phyloP scores from a whole-genome alignment of 2,329 filamentous ascomycete species.

The Colletotrichum sp. region DNA sequence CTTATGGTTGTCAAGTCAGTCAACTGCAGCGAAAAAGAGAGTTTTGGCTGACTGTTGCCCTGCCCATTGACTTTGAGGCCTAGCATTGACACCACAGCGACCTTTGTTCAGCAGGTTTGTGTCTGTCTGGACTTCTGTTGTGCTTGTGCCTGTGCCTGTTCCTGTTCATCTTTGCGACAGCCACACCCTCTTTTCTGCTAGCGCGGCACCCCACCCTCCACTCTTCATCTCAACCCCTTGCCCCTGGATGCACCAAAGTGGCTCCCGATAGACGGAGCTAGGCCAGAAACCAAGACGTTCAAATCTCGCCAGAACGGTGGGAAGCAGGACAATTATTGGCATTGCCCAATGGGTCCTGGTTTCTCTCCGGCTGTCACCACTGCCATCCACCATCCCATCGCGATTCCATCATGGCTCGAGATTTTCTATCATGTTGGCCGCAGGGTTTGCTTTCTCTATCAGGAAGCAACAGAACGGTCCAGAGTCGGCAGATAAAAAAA shows the following conservation, averaged over 20 bases:
- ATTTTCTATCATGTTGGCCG: neutral
- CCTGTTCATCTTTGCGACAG: neutral
- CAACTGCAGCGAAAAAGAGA: neutral
- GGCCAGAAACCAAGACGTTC: slow-evolving; percentile 27
- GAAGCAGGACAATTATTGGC: slow-evolving; percentile 10
- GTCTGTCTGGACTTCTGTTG: neutral
- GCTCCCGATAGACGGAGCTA: slow-evolving; percentile 18
- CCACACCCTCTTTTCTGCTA: neutral
- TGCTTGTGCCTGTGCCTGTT: neutral
- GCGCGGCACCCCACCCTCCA: neutral
- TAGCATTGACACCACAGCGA: neutral
- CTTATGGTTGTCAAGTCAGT: neutral
- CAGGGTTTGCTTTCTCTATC: neutral
- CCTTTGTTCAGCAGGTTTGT: neutral
- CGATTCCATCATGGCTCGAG: neutral
- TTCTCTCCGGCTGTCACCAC: neutral
- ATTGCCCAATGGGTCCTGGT: neutral
- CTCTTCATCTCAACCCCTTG: slow-evolving; percentile 12
- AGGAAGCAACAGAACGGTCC: neutral
- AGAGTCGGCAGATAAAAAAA: neutral
- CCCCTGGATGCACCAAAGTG: slow-evolving; percentile 20
- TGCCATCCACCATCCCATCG: neutral
- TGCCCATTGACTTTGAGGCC: neutral
- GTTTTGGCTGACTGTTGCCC: neutral
- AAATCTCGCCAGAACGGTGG: slow-evolving; percentile 28